Conservation (phyloP, 2,329 filamentous ascomycete genomes). For the Paecilomyces sp. region DNA sequence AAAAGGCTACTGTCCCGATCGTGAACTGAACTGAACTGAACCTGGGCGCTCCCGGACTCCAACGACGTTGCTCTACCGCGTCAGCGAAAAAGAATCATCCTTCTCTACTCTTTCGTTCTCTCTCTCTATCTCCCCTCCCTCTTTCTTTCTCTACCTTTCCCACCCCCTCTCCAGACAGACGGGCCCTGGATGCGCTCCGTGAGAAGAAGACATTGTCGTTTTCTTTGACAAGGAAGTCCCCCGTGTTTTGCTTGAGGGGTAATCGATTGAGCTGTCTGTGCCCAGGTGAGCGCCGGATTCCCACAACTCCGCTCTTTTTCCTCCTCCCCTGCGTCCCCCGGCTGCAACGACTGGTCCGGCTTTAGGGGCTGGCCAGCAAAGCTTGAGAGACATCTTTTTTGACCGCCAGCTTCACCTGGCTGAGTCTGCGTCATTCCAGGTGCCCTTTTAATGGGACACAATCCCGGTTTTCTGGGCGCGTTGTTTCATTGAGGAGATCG, state of each 20-base stretch:
- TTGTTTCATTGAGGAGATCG: background rate
- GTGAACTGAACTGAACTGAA: background rate
- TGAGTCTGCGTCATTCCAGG: background rate
- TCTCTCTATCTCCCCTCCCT: slow-evolving; percentile 1
- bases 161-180: slow-evolving; percentile 1
- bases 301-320: slow-evolving; percentile 1
- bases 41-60: background rate
- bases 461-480: background rate
- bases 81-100: background rate
- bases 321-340: slow-evolving; percentile 5
- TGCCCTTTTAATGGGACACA: background rate
- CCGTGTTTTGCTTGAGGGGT: background rate
- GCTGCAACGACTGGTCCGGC: slow-evolving; percentile 1
- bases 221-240: background rate
- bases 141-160: slow-evolving; percentile 1
- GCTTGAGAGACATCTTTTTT: background rate
- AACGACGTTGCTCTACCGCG: background rate
- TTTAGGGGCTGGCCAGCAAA: background rate
- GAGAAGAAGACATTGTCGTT: background rate
- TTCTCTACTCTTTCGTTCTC: background rate
- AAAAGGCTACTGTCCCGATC: background rate
- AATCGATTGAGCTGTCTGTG: background rate
- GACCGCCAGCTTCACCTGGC: background rate
- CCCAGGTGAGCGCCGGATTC: background rate
- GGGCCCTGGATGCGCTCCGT: background rate